Conservation (phyloP, 345 rosid species). For the Eucalyptus camaldulensis region DNA sequence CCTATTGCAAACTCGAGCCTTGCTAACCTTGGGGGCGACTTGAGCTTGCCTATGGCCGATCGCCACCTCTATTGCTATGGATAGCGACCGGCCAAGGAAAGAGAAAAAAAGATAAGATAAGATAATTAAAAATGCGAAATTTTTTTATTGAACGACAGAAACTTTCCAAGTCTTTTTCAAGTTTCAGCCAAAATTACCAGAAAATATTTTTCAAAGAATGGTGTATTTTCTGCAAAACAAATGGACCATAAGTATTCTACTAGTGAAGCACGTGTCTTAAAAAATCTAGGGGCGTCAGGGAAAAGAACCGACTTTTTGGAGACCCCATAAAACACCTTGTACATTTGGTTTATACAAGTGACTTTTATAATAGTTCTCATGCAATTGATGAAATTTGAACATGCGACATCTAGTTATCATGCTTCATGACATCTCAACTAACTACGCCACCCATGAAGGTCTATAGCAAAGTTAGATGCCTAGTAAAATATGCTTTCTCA, state of each 20-base stretch:
- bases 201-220: too few species aligned
- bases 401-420: neutral
- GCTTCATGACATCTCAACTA: neutral
- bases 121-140: too few species aligned
- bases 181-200: too few species aligned
- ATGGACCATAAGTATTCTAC: too few species aligned
- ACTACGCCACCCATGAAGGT: neutral
- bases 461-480: neutral
- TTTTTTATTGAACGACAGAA: rapidly evolving
- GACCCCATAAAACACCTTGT: neutral
- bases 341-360: neutral
- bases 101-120: too few species aligned
- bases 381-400: neutral
- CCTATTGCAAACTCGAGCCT: too few species aligned
- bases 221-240: too few species aligned
- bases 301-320: neutral
- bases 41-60: too few species aligned
- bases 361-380: neutral
- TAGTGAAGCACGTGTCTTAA: neutral
- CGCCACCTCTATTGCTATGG: too few species aligned
- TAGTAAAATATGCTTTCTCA: neutral
- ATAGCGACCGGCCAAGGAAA: too few species aligned
- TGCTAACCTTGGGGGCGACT: too few species aligned
- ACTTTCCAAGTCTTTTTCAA: too few species aligned
- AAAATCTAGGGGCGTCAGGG: neutral